A percentile compares a stretch with the other conserved stretches of the same genome.
Conservation (phyloP, 805 yeast species). For the Starmerella davenportii region DNA sequence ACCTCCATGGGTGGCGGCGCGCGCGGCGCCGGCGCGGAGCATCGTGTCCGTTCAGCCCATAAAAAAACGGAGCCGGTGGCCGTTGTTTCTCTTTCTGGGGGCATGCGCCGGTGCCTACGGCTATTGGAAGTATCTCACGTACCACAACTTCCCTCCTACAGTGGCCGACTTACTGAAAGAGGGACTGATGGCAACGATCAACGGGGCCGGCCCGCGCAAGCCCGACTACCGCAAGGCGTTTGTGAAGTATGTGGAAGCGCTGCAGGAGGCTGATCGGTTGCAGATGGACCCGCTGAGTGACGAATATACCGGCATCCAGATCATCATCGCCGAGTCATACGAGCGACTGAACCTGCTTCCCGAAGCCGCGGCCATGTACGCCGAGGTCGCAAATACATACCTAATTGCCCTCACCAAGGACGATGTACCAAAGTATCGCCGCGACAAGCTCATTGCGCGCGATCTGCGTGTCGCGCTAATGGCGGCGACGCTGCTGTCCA, state of each 20-base stretch:
- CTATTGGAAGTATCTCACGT: slow-evolving; percentile 18
- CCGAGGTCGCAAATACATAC: slow-evolving; percentile 39
- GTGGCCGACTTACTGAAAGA: slow-evolving; percentile 58
- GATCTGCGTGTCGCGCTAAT: slow-evolving; percentile 54
- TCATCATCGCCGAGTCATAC: slow-evolving; percentile 75
- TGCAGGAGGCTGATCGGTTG: slow-evolving; percentile 40
- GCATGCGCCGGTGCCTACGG: slow-evolving; percentile 5
- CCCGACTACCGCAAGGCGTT: slow-evolving; percentile 52
- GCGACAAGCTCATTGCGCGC: slow-evolving; percentile 48
- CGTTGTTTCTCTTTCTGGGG: slow-evolving; percentile 5
- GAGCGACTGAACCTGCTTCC: slow-evolving; percentile 44
- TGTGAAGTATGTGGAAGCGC: slow-evolving; percentile 54
- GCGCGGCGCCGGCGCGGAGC: too few species aligned
- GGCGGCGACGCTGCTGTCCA: slow-evolving; percentile 31
- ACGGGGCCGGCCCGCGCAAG: slow-evolving; percentile 32
- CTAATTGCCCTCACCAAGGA: slow-evolving; percentile 35
- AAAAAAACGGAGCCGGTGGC: slow-evolving; percentile 8
- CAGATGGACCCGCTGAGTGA: slow-evolving; percentile 44
- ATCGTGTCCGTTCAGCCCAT: slow-evolving; percentile 10
- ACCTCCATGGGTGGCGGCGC: too few species aligned
- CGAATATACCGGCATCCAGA: slow-evolving; percentile 78
- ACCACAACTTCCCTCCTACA: slow-evolving; percentile 30
- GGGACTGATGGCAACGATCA: slow-evolving; percentile 72
- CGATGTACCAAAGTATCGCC: slow-evolving; percentile 24
- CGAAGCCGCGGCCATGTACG: slow-evolving; percentile 50